A percentile compares a stretch with the other conserved stretches of the same genome.
Evolutionary conservation across 2,329 filamentous ascomycete genomes (phyloP).

Genomic region (Calonectria fujianensis): DNA sequence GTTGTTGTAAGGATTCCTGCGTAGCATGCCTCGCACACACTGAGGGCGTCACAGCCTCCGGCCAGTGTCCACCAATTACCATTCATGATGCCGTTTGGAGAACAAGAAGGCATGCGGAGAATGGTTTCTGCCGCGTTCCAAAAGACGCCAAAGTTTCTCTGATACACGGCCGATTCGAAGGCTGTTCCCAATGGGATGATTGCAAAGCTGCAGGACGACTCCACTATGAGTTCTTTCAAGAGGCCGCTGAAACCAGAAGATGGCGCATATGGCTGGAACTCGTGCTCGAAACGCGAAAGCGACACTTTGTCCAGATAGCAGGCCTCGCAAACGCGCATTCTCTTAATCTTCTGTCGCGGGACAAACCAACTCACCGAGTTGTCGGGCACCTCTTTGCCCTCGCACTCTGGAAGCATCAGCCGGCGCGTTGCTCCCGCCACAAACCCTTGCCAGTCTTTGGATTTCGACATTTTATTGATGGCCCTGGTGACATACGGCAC

Average conservation of each 20-base stretch:
- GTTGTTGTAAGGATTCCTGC: conserved; percentile 55
- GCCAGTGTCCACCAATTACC: conserved; percentile 60
- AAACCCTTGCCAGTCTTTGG: conserved; percentile 58
- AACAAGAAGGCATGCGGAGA: conserved; percentile 53
- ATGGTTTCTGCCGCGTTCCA: conserved; percentile 51
- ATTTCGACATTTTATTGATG: conserved; percentile 44
- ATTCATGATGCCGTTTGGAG: conserved; percentile 52
- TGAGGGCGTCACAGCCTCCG: conserved; percentile 49
- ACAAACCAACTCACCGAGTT: conserved; percentile 55
- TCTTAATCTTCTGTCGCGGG: conserved; percentile 50
- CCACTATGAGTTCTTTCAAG: conserved; percentile 47
- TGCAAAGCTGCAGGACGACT: conserved; percentile 54
- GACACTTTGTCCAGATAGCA: conserved; percentile 61
- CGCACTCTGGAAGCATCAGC: conserved; percentile 54
- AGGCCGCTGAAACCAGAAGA: conserved; percentile 49
- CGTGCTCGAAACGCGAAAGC: conserved; percentile 52
- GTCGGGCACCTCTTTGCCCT: conserved; percentile 51
- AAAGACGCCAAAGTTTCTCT: conserved; percentile 55
- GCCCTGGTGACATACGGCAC: conserved; percentile 52
- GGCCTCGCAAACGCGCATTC: conserved; percentile 58
- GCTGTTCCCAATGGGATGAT: conserved; percentile 52
- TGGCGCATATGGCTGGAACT: conserved; percentile 53
- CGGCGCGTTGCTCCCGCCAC: conserved; percentile 49
- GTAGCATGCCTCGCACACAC: conserved; percentile 61
- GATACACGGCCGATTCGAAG: conserved; percentile 52